Percentiles rank a stretch among this genome's conserved stretches.
phyloP scores from a whole-genome alignment of 495 filamentous ascomycete species.

The Penicillium desertorum region DNA sequence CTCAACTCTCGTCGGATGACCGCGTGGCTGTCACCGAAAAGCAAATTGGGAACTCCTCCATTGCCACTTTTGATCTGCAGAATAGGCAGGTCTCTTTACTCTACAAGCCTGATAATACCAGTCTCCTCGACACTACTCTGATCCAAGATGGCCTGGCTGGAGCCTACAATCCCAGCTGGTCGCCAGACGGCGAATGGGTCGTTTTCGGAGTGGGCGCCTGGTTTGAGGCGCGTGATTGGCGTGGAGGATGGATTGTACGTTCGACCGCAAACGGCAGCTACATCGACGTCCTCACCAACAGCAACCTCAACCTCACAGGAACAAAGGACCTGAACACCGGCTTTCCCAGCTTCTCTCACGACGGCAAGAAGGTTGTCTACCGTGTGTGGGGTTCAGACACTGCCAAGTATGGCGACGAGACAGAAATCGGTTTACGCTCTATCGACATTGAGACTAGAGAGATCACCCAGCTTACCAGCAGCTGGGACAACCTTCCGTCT shows the following conservation, averaged over 20 bases:
- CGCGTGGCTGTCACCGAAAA: slow-evolving; percentile 30
- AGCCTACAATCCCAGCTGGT: slow-evolving; percentile 34
- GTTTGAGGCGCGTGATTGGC: slow-evolving; percentile 27
- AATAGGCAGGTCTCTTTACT: slow-evolving; percentile 13
- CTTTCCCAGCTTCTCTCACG: slow-evolving; percentile 32
- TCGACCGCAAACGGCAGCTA: slow-evolving; percentile 26
- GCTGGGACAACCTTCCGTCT: slow-evolving; percentile 34
- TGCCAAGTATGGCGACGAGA: slow-evolving; percentile 11
- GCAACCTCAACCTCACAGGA: slow-evolving; percentile 10
- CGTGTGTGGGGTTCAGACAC: slow-evolving; percentile 31
- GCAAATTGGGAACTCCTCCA: slow-evolving; percentile 32
- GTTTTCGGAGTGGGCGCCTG: slow-evolving; percentile 34
- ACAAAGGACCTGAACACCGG: slow-evolving; percentile 28
- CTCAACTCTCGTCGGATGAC: slow-evolving; percentile 24
- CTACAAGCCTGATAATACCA: slow-evolving; percentile 15
- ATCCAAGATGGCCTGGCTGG: slow-evolving; percentile 20
- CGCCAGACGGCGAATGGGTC: slow-evolving; percentile 31
- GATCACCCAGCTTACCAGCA: slow-evolving; percentile 26
- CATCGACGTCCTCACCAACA: slow-evolving; percentile 25
- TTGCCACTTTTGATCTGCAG: slow-evolving; percentile 21
- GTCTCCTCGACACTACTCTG: slow-evolving; percentile 8
- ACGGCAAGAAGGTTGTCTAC: slow-evolving; percentile 34
- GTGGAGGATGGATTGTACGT: slow-evolving; percentile 27
- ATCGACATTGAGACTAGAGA: slow-evolving; percentile 29
- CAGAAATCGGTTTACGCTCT: slow-evolving; percentile 29